phyloP scores from a whole-genome alignment of 306 rosid species.

The Trifolium dubium region DNA sequence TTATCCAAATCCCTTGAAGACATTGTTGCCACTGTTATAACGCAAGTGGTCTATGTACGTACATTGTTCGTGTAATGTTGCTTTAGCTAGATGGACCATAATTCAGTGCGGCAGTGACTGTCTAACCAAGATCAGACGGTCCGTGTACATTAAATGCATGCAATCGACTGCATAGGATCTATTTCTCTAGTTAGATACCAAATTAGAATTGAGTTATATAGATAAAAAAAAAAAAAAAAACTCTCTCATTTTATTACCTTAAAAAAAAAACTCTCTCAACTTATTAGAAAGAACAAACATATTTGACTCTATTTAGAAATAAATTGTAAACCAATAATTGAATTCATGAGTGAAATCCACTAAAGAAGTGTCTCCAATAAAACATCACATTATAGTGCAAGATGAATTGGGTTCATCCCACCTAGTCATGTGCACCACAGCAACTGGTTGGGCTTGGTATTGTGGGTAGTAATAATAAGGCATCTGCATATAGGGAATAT shows the following conservation, averaged over 20 bases:
- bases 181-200: too few relatives aligned
- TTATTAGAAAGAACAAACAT: background rate
- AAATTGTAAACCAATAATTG: background rate
- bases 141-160: too few relatives aligned
- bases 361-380: background rate
- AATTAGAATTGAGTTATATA: too few relatives aligned
- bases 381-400: slow-evolving; percentile 51
- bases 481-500: slow-evolving; percentile 24
- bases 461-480: slow-evolving; percentile 37
- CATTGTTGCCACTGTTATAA: background rate
- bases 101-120: too few relatives aligned
- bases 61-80: too few relatives aligned
- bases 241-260: too few relatives aligned
- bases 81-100: too few relatives aligned
- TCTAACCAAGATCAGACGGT: too few relatives aligned
- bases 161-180: too few relatives aligned
- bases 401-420: slow-evolving; percentile 54
- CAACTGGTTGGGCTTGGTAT: slow-evolving; percentile 10
- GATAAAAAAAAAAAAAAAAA: too few relatives aligned
- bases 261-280: background rate
- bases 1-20: background rate
- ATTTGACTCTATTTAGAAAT: background rate
- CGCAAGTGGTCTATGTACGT: too few relatives aligned
- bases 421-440: slow-evolving; percentile 27
- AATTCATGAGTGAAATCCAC: background rate